Evolutionary conservation across 495 filamentous ascomycete species (phyloP).

Genomic region (Penicillium manginii): DNA sequence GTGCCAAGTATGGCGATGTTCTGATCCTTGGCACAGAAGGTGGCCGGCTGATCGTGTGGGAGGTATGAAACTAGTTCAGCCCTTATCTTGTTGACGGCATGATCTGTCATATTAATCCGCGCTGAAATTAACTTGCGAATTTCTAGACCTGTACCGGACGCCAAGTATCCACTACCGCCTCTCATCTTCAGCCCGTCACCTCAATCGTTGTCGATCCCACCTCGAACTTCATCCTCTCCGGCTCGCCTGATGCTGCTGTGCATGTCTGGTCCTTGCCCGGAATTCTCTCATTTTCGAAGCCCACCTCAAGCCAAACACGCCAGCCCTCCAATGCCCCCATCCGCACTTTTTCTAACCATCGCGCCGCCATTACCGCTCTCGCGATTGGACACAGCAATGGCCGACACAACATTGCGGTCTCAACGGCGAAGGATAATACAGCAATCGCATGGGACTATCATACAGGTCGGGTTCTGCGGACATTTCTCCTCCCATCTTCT

Average conservation of each 20-base stretch:
- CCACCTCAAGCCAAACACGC: constrained; percentile 37
- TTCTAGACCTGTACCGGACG: constrained; percentile 79
- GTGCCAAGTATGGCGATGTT: constrained; percentile 63
- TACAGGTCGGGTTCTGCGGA: constrained; percentile 73
- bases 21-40: constrained; percentile 84
- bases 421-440: constrained; percentile 77
- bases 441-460: constrained; percentile 90
- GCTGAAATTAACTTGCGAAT: constrained; percentile 11
- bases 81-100: neutral
- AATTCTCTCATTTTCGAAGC: constrained; percentile 67
- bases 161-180: constrained; percentile 81
- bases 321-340: constrained; percentile 56
- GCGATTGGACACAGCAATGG: constrained; percentile 67
- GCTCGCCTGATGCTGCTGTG: constrained; percentile 84
- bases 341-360: constrained; percentile 76
- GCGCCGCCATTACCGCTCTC: constrained; percentile 75
- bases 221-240: constrained; percentile 80
- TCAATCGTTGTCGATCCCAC: constrained; percentile 71
- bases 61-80: constrained; percentile 62
- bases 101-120: constrained; percentile 12
- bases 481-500: constrained; percentile 72
- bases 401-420: constrained; percentile 74
- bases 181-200: constrained; percentile 85
- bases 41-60: constrained; percentile 88
- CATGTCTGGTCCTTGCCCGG: constrained; percentile 84